These are phyloP conservation scores for Chalciporus piperatus DNA, from an alignment of 768 basidiomycete genomes.

Conservation along the genomic window DNA sequence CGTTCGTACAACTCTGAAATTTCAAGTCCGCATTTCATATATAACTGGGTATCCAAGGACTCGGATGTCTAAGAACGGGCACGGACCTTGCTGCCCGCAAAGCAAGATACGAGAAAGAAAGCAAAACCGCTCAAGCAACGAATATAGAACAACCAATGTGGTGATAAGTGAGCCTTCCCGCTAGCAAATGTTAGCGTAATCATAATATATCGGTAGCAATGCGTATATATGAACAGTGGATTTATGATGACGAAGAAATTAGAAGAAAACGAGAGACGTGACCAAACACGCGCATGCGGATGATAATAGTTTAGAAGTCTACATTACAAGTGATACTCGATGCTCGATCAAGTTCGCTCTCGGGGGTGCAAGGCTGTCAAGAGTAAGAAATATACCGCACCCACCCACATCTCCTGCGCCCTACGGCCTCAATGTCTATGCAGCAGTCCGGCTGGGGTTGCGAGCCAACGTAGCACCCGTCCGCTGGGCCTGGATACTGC, in stretches of 20 bases:
- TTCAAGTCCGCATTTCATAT: no score
- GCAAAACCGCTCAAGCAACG: neutral
- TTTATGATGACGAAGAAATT: constrained; percentile 7
- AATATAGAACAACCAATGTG: neutral
- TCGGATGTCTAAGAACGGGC: no score
- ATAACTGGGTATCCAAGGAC: no score
- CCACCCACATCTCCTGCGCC: constrained; percentile 14
- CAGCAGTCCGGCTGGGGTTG: constrained; percentile 64
- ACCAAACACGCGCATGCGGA: constrained; percentile 16
- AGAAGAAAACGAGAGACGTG: constrained; percentile 12
- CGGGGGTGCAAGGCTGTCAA: constrained; percentile 11
- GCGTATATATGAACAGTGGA: constrained; percentile 18
- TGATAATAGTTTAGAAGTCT: constrained; percentile 26
- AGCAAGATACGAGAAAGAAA: no score
- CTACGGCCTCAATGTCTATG: constrained; percentile 28
- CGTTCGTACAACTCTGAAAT: no score
- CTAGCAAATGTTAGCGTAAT: constrained; percentile 1
- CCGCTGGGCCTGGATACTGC: constrained; percentile 77
- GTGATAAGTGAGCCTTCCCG: constrained; percentile 4
- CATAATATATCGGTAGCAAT: constrained; percentile 11
- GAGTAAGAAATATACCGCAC: constrained; percentile 23
- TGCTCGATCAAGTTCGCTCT: constrained; percentile 23
- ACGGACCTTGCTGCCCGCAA: no score
- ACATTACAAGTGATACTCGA: constrained; percentile 34
- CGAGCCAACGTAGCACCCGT: constrained; percentile 77